Evolutionary conservation across 2,329 filamentous ascomycete species (phyloP), one percentile per base, ranked within the genome.

Genomic region (Claviceps lovelessii): DNA sequence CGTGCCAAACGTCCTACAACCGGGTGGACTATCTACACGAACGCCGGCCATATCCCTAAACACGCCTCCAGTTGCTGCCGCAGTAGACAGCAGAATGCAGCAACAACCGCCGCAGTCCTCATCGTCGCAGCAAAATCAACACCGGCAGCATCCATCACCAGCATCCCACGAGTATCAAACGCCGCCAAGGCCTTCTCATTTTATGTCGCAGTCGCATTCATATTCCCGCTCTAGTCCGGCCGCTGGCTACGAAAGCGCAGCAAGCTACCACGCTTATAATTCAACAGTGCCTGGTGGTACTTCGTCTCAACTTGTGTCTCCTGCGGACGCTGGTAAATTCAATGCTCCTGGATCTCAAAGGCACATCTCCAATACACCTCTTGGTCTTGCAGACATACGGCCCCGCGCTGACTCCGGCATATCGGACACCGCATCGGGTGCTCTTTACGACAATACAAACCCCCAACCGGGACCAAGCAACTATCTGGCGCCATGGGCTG

Each of bases 401-500:
- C 89, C 90, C 11, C 82, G 89, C 55, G 86, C 87, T 60, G 88
- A 95, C 65, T 90, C 87, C 52, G 84, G 80, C 66, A 78, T 93
- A 64, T 83, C 84, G 19, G 89, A 95, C 61, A 81, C 83, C 51
- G 73, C 79, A 15, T 76, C 83, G 46, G 84, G 83, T 70, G 69
- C 76, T 69, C 60, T 77, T 46, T 85, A 85, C 65, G 86, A 90
- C 64, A 75, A 82, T 52, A 80, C 81, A 59, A 80, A 81, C 65
- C 67, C 81, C 58, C 74, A 81, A 70, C 68, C 85, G 66, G 70
- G 87, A 66, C 94, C 91, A 59, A 95, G 89, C 75, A 96, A 91
- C 68, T 95, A 96, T 66, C 73, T 95, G 59, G 90, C 91, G 5
- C 90, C 91, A 0, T 98, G 93, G 89, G 86, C 90, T 15, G 84